Base-by-base conservation (phyloP, 176 grass and related monocot species). In the Oryza brachyantha region DNA sequence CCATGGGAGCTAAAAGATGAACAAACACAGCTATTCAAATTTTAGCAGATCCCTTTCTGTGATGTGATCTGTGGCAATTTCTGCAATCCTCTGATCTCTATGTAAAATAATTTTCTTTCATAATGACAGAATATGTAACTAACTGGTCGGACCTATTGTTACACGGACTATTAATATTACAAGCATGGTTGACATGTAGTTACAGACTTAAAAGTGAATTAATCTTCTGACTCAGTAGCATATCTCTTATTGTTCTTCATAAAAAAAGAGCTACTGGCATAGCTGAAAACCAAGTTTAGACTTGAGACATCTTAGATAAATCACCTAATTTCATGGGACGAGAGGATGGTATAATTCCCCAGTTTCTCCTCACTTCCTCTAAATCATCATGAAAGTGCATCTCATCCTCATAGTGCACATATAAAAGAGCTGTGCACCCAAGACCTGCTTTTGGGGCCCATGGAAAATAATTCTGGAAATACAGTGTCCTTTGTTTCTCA, bases 321-420 rank as follows among this genome's bases (percentile, higher is more conserved):
- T n/a, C 1, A 61, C 16, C 46, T 84, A 70, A n/a, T n/a, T n/a
- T 16, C 11, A 45, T 79, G 25, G 77, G 79, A 74, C 87, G 61
- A 75, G 78, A 83, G 78, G 83, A 94, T 5, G 90, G 66, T 32
- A 85, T 45, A 42, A 94, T 94, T 1, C 92, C 87, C 90, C 87
- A 94, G 68, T 85, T 90, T 71, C 80, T 94, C 61, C 88, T 79
- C 73, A 98, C 73, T 64, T 92, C 74, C 74, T 89, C 86, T 6
- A 98, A 73, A 76, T 93, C 84, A 41, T 98, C 96, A 62, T 90
- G 78, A 41, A 98, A 94, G 35, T 94, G 96, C 60, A 94, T 94
- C 48, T 52, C 3, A 52, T 16, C 93, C 48, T 52, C 3, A 52
- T 16, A 98, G 74, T 94, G 94, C 29, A 94, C 46, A 38, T 83